Percentiles rank a stretch among this genome's conserved stretches.
Evolutionary conservation across 2,329 filamentous ascomycete species (phyloP).

Genomic region (Pseudofabraea citricarpa): DNA sequence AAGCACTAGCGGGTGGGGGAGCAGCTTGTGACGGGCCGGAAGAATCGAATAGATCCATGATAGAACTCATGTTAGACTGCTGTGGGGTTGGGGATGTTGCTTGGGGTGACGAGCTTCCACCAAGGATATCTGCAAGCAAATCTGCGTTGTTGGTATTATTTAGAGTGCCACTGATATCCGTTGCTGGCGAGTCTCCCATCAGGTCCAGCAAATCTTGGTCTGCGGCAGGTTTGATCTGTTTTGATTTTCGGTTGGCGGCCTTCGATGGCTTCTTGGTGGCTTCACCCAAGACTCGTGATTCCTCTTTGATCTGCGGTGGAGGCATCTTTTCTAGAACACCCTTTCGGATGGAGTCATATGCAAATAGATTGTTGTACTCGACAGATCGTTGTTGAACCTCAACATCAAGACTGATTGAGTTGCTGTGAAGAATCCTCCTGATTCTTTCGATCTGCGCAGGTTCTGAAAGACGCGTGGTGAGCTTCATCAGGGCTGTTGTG

Average conservation of each 20-base stretch:
- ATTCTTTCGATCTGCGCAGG: conserved; percentile 82
- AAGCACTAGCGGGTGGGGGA: conserved; percentile 37
- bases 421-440: conserved; percentile 68
- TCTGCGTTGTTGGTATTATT: conserved; percentile 37
- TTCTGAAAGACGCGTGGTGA: conserved; percentile 83
- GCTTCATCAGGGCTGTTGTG: conserved; percentile 88
- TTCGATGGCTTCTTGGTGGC: conserved; percentile 65
- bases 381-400: conserved; percentile 95
- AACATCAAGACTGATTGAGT: conserved; percentile 85
- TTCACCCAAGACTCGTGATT: conserved; percentile 84
- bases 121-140: conserved; percentile 85
- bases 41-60: conserved; percentile 83
- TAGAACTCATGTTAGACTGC: conserved; percentile 59
- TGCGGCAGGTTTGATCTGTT: conserved; percentile 73
- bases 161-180: conserved; percentile 45
- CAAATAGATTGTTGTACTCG: conserved; percentile 93
- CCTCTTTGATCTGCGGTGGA: conserved; percentile 91
- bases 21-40: conserved; percentile 39
- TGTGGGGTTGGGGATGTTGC: conserved; percentile 46
- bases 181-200: conserved; percentile 72
- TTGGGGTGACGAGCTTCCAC: conserved; percentile 55
- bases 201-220: conserved; percentile 92
- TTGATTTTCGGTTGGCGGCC: conserved; percentile 68
- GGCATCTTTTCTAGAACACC: conserved; percentile 98
- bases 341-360: conserved; percentile 77